Percentiles rank a stretch among this genome's conserved stretches.
These are phyloP conservation scores for Arthroderma sp. DNA, from an alignment of 2,329 filamentous ascomycete genomes.

Conservation along the genomic window DNA sequence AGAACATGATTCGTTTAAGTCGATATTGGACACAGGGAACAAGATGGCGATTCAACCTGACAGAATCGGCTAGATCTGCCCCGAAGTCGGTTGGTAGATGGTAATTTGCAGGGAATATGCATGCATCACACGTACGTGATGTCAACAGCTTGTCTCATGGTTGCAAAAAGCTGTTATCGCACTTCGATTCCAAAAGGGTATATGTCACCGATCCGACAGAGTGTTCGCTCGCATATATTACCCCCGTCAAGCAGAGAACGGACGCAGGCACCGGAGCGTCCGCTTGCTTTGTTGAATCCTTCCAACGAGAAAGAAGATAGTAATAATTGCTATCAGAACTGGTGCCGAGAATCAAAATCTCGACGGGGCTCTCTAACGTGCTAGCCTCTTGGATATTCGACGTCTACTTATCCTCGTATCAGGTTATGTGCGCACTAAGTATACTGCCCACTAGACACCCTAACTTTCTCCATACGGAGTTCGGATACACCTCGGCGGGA, in stretches of 20 bases:
- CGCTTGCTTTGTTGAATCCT: neutral
- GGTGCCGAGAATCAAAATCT: neutral
- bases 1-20: neutral
- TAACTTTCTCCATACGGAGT: neutral
- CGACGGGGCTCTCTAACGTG: neutral
- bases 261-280: neutral
- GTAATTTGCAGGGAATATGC: neutral
- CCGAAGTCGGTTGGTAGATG: neutral
- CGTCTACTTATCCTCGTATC: neutral
- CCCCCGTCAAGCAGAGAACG: neutral
- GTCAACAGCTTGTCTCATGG: too few relatives aligned
- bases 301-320: neutral
- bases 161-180: too few relatives aligned
- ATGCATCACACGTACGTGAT: neutral
- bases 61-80: neutral
- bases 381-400: neutral
- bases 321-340: neutral
- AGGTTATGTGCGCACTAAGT: neutral
- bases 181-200: neutral
- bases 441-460: neutral
- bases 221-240: neutral
- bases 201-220: neutral
- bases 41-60: neutral
- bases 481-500: neutral
- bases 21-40: neutral